Conservation (phyloP, 768 basidiomycete genomes). For the Hypholoma fasciculare region DNA sequence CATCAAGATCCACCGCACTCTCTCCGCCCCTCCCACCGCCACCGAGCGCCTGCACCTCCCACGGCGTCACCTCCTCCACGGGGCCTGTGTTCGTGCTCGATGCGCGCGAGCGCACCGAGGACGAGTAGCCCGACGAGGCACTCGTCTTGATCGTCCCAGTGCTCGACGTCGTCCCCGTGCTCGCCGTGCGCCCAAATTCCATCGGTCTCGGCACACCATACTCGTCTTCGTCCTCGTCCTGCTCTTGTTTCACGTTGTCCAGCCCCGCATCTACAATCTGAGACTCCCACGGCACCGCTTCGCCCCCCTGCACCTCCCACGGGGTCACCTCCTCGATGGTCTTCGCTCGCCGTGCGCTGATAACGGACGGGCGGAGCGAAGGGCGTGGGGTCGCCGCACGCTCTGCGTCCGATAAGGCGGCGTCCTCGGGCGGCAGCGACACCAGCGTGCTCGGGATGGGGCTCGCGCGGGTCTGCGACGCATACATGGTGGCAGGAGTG, state of each 20-base stretch:
- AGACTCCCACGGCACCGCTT: no score
- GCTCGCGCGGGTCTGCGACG: background rate
- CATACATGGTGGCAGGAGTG: background rate
- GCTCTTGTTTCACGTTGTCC: no score
- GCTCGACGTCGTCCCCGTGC: no score
- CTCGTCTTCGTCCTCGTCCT: no score
- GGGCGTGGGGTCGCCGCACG: background rate
- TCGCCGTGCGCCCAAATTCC: no score
- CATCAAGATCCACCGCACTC: no score
- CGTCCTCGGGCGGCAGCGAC: constrained; percentile 13
- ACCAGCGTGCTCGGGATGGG: constrained; percentile 14
- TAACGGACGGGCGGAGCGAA: background rate
- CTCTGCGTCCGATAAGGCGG: background rate
- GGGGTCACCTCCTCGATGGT: background rate
- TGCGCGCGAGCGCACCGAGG: background rate
- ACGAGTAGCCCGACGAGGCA: background rate
- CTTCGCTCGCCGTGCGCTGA: background rate
- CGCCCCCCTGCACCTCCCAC: background rate
- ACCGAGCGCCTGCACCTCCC: background rate
- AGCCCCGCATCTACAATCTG: no score
- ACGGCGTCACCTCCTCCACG: constrained; percentile 12
- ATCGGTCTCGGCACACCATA: no score
- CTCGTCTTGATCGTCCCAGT: no score
- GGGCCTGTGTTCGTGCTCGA: constrained; percentile 2
- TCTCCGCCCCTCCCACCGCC: no score